These are phyloP conservation scores for Aspergillus bombycis DNA, from an alignment of 2,329 filamentous ascomycete genomes.

Conservation along the genomic window DNA sequence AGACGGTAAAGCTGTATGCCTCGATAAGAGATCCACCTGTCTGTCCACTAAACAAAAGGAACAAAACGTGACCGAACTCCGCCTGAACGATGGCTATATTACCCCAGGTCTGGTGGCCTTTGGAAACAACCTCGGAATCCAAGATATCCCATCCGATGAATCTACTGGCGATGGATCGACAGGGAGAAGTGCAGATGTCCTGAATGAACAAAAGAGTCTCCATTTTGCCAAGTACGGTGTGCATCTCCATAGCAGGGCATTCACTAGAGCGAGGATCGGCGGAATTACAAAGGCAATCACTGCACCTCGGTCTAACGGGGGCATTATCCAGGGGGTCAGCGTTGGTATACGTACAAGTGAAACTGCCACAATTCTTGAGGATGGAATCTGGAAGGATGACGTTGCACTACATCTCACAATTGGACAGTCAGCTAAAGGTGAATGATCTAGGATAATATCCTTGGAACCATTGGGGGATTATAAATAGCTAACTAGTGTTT, in stretches of 20 bases:
- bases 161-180: conserved; percentile 51
- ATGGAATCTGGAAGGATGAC: conserved; percentile 2
- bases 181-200: conserved; percentile 57
- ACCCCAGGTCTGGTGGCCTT: conserved; percentile 9
- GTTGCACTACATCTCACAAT: conserved; percentile 8
- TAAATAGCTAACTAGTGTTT: neutral
- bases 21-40: neutral
- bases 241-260: conserved; percentile 57
- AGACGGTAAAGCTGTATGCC: neutral
- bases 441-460: too few species aligned
- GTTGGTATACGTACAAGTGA: conserved; percentile 52
- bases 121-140: conserved; percentile 44
- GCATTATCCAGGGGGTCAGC: conserved; percentile 59
- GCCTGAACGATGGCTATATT: conserved; percentile 1
- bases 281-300: conserved; percentile 64
- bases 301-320: conserved; percentile 51
- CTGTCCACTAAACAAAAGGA: neutral
- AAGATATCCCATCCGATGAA: conserved; percentile 59
- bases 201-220: conserved; percentile 18
- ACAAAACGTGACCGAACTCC: neutral
- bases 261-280: conserved; percentile 56
- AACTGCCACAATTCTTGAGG: neutral
- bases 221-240: conserved; percentile 51
- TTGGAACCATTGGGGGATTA: neutral
- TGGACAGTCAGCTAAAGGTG: conserved; percentile 5